Conservation (phyloP, 257 asterid species). For the Haberlea rhodopensis region DNA sequence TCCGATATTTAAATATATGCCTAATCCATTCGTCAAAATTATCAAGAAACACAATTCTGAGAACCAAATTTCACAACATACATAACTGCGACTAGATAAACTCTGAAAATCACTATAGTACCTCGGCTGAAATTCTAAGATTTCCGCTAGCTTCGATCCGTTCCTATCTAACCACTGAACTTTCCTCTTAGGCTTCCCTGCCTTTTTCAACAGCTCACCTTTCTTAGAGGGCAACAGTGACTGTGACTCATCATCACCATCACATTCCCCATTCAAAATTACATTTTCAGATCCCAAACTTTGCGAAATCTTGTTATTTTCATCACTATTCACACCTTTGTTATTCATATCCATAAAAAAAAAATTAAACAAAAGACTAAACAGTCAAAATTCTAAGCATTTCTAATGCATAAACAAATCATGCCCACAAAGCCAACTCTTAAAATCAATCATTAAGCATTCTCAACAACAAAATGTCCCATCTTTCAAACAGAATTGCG, state of each 20-base stretch:
- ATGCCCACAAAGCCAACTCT: slow-evolving; percentile 27
- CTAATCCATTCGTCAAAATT: neutral
- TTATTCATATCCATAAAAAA: slow-evolving; percentile 62
- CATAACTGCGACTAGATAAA: slow-evolving; percentile 10
- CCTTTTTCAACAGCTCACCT: slow-evolving; percentile 45
- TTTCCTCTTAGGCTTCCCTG: slow-evolving; percentile 59
- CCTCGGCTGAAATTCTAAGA: slow-evolving; percentile 90
- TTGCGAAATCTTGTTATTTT: slow-evolving; percentile 28
- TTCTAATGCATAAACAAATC: slow-evolving; percentile 23
- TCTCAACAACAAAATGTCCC: slow-evolving; percentile 15
- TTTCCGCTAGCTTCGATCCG: slow-evolving; percentile 78
- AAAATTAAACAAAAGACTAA: slow-evolving; percentile 20
- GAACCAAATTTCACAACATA: slow-evolving; percentile 17
- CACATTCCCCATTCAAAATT: slow-evolving; percentile 46
- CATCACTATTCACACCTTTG: slow-evolving; percentile 36
- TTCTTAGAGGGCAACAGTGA: slow-evolving; percentile 45
- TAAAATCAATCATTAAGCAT: slow-evolving; percentile 25
- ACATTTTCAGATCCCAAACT: slow-evolving; percentile 34
- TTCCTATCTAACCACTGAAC: slow-evolving; percentile 87
- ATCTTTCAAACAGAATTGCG: too few species aligned
- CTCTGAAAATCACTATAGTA: slow-evolving; percentile 23
- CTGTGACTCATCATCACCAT: slow-evolving; percentile 53
- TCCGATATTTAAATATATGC: neutral
- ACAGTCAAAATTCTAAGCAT: slow-evolving; percentile 19
- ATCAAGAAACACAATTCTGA: neutral